Evolutionary conservation across 2,329 filamentous ascomycete species (phyloP), one percentile per base, ranked within the genome.

Genomic region (Chaetomiaceae sp.): DNA sequence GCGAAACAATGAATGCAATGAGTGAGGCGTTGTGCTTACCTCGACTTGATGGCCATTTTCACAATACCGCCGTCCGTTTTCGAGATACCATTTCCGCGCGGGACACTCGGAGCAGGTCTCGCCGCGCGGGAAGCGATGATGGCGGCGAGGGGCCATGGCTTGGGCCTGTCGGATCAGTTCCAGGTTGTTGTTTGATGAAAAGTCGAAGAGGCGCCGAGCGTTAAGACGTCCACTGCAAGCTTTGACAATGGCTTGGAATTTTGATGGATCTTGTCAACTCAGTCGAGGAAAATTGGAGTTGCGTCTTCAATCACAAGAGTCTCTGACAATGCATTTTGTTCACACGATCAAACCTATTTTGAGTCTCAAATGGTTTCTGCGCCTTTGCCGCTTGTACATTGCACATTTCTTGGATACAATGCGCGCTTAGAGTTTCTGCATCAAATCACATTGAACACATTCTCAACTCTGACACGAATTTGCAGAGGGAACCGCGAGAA

Each of bases 1-100:
- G n/a, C n/a, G n/a, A 7, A n/a, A 20, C 17, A 17, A 6, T 36
- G 15, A n/a, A 11, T 6, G 20, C 8, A 33, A 33, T 15, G 42
- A 9, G 43, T 23, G 36, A 22, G 25, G 12, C 14, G n/a, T n/a
- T n/a, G 3, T 7, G 34, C 69, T 57, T 71, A 89, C 87, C 71
- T 89, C 84, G 62, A 91, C 84, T 61, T 85, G 82, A 73, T 95
- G 90, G 29, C 89, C 89, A 61, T 88, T 85, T 59, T 85, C 78
- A 69, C 90, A 95, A 68, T 89, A 95, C 58, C 85, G 82, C 54
- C 85, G 80, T 3, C 89, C 89, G 69, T 88, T 87, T 60, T 91
- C 84, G 29, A 85, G 74, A 65, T 89, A 88, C 72, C 87, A 90
- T 58, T 80, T 80, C 38, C 78, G 79, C 47, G 87, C 86, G 55